A percentile compares a stretch with the other conserved stretches of the same genome.
These are phyloP conservation scores for Priceomyces castillae DNA, from an alignment of 805 yeast genomes.

Conservation along the genomic window DNA sequence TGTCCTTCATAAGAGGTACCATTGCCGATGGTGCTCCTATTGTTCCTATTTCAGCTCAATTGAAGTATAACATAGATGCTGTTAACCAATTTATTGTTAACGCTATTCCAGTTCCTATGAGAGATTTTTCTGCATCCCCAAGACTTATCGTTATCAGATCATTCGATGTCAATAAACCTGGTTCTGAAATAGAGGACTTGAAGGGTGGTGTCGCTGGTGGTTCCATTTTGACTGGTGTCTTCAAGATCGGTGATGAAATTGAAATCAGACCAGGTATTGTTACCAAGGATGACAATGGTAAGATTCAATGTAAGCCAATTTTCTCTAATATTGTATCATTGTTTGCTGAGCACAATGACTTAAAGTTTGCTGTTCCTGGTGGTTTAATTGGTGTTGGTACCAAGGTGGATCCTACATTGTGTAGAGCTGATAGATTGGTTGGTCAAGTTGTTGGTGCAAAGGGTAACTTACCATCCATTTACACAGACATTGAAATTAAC, in stretches of 20 bases:
- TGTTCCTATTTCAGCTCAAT: conserved; percentile 97
- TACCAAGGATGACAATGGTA: conserved; percentile 83
- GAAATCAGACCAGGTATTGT: conserved; percentile 99
- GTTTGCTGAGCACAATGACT: conserved; percentile 96
- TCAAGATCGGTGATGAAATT: conserved; percentile 95
- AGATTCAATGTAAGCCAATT: conserved; percentile 93
- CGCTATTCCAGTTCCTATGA: conserved; percentile 91
- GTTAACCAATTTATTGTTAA: conserved; percentile 95
- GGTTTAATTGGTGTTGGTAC: conserved; percentile 99
- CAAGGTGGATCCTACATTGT: conserved; percentile 95
- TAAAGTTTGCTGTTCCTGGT: conserved; percentile 99
- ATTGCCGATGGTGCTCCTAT: conserved; percentile 99
- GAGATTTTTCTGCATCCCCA: conserved; percentile 94
- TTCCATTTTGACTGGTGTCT: conserved; percentile 93
- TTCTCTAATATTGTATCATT: conserved; percentile 90
- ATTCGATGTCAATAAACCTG: conserved; percentile 98
- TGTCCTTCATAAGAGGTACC: conserved; percentile 93
- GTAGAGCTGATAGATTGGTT: conserved; percentile 98
- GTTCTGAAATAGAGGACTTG: conserved; percentile 93
- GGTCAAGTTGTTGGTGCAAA: conserved; percentile 99
- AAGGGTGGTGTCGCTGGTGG: conserved; percentile 99
- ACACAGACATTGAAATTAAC: conserved; percentile 96
- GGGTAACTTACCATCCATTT: conserved; percentile 92
- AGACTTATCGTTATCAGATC: conserved; percentile 96
- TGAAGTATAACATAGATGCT: conserved; percentile 97